Conservation (phyloP, 2,329 filamentous ascomycete species). For the Biscogniauxia marginata region DNA sequence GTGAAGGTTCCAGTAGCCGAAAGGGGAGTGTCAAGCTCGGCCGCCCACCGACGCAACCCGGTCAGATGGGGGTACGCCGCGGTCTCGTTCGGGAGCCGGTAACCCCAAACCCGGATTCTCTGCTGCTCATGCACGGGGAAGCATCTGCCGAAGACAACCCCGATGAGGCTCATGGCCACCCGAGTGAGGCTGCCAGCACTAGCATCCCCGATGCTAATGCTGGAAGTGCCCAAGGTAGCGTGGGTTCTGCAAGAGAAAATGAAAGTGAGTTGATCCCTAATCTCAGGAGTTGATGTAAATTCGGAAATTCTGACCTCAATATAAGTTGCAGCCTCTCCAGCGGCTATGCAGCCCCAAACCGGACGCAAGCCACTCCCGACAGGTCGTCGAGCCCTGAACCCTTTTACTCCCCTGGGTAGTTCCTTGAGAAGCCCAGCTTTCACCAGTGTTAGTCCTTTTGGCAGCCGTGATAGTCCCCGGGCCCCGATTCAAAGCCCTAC, state of each 20-base stretch:
- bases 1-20: not conserved
- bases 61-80: not conserved
- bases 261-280: not conserved
- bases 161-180: not conserved
- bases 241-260: not conserved
- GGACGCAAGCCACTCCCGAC: not conserved
- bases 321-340: not conserved
- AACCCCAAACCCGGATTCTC: not conserved
- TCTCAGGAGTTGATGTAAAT: not conserved
- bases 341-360: not conserved
- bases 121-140: not conserved
- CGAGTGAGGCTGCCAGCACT: not conserved
- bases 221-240: not conserved
- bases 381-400: not conserved
- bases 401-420: not conserved
- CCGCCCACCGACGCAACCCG: not conserved
- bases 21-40: not conserved
- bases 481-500: not conserved
- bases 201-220: too few species aligned
- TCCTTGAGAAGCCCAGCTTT: not conserved
- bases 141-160: not conserved
- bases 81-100: not conserved
- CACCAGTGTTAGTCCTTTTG: not conserved
- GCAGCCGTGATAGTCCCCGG: too few species aligned
- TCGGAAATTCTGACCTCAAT: not conserved